Conservation (phyloP, 306 rosid genomes). For the cucumber (Cucumis sativus) region DNA sequence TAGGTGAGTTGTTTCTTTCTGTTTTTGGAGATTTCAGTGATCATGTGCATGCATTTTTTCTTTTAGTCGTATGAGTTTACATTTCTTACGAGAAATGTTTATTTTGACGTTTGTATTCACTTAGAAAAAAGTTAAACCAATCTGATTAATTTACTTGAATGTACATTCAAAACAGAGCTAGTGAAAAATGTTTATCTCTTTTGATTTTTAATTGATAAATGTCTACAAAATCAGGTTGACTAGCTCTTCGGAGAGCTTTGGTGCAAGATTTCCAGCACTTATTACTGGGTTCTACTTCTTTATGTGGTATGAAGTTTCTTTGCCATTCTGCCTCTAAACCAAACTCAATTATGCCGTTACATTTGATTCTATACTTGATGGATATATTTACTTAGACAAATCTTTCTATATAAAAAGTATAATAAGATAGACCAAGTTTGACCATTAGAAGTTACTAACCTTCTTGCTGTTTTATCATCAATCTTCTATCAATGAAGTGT, state of each 20-base stretch:
- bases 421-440: not conserved
- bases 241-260: constrained; percentile 30
- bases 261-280: constrained; percentile 49
- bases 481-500: not conserved
- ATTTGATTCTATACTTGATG: not conserved
- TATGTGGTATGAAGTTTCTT: constrained; percentile 43
- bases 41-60: not conserved
- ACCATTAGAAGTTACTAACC: not conserved
- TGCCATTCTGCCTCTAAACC: not conserved
- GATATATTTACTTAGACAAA: not conserved
- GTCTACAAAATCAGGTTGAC: constrained; percentile 20
- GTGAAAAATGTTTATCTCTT: not conserved
- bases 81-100: not conserved
- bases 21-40: not conserved
- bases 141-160: not conserved
- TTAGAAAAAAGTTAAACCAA: not conserved
- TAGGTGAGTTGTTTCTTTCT: not conserved
- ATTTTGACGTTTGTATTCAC: not conserved
- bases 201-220: not conserved
- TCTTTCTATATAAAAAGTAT: not conserved
- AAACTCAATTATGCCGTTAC: not conserved
- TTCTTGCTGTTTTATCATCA: not conserved
- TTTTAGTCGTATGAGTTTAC: not conserved
- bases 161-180: not conserved
- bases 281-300: constrained; percentile 88